Evolutionary conservation across 1,284 basidiomycete genomes (phyloP).

Genomic region (Peniophora sp.): DNA sequence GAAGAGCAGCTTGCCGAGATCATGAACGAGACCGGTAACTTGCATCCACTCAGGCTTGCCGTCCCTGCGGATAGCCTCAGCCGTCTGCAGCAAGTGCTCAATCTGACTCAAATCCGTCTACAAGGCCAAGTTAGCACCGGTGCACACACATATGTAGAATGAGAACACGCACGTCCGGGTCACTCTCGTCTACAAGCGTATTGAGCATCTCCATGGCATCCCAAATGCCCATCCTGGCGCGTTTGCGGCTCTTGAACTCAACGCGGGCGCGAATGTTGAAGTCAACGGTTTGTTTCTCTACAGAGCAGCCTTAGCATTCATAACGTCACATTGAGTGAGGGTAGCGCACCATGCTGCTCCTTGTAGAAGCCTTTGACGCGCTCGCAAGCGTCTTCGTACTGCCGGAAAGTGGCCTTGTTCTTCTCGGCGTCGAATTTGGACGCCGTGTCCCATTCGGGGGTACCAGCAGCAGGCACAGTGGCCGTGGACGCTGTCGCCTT

Average conservation of each 20-base stretch:
- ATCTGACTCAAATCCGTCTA: constrained; percentile 80
- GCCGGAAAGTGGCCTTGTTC: constrained; percentile 69
- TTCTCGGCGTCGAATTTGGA: constrained; percentile 69
- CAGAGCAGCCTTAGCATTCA: constrained; percentile 1
- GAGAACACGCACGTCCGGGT: constrained; percentile 59
- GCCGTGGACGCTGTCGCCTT: too few relatives aligned
- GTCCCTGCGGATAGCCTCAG: constrained; percentile 84
- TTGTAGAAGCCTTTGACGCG: constrained; percentile 83
- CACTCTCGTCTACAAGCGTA: constrained; percentile 83
- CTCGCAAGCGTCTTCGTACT: constrained; percentile 77
- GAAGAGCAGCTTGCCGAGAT: constrained; percentile 79
- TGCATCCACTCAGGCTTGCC: constrained; percentile 91
- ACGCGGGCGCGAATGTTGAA: constrained; percentile 75
- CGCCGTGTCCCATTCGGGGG: constrained; percentile 40
- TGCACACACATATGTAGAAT: constrained; percentile 5
- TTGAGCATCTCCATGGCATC: constrained; percentile 88
- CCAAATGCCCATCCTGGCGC: constrained; percentile 76
- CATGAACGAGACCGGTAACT: constrained; percentile 82
- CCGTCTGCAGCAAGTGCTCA: constrained; percentile 86
- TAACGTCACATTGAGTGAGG: constrained; percentile 1
- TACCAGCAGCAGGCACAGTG: too few relatives aligned
- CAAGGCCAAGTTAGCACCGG: constrained; percentile 8
- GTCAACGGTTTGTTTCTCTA: constrained; percentile 82
- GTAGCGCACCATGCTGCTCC: constrained; percentile 70
- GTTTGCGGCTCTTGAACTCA: constrained; percentile 59